Conservation (phyloP, 495 filamentous ascomycete genomes). For the Aspergillus campestris region DNA sequence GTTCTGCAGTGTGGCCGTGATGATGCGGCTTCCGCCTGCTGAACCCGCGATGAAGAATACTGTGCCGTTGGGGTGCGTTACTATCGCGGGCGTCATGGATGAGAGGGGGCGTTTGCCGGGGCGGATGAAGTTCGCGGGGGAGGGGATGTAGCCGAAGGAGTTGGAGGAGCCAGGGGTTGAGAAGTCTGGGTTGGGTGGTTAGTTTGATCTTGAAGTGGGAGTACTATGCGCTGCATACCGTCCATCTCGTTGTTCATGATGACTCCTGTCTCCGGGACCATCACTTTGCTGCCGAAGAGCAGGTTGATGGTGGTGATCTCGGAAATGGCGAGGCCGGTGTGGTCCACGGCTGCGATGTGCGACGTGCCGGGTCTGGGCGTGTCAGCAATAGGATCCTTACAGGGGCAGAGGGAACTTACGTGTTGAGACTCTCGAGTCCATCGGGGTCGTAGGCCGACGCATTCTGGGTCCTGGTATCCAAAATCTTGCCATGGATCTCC, state of each 20-base stretch:
- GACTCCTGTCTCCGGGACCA: constrained; percentile 74
- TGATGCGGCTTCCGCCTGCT: constrained; percentile 83
- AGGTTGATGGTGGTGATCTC: constrained; percentile 80
- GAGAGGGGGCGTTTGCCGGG: constrained; percentile 77
- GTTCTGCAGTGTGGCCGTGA: constrained; percentile 72
- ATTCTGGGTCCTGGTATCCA: constrained; percentile 57
- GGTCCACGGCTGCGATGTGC: constrained; percentile 64
- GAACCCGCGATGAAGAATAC: constrained; percentile 66
- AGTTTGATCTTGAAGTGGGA: neutral
- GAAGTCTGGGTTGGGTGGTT: constrained; percentile 42
- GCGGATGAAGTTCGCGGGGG: constrained; percentile 69
- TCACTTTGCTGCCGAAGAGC: constrained; percentile 66
- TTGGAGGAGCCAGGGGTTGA: constrained; percentile 68
- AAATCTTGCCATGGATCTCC: constrained; percentile 56
- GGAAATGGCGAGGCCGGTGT: constrained; percentile 59
- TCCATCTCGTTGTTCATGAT: constrained; percentile 97
- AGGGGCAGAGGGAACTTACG: constrained; percentile 24
- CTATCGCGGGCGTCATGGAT: constrained; percentile 70
- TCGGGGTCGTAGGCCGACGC: constrained; percentile 62
- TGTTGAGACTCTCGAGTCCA: constrained; percentile 52
- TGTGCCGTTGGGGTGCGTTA: constrained; percentile 54
- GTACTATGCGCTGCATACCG: constrained; percentile 32
- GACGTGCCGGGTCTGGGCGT: constrained; percentile 56
- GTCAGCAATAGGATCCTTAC: neutral
- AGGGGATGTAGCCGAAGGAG: constrained; percentile 74